Base-by-base conservation (phyloP, 169 alveolate genomes). In the Babesia sp. region DNA sequence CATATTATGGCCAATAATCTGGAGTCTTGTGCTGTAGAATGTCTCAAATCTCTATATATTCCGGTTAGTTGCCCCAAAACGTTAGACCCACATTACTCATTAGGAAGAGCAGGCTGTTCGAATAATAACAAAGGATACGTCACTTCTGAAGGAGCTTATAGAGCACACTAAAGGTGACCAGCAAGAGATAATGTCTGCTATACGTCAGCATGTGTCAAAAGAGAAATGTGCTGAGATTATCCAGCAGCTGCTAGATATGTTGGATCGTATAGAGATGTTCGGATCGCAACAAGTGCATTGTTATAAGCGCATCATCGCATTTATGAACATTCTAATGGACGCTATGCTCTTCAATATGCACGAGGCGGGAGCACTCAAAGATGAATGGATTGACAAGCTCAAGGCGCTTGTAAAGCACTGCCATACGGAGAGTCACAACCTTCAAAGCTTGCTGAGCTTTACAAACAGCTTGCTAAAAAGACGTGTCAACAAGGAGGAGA, bases 381-480 rank as follows among this genome's bases (percentile, higher is more conserved):
- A 68, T 29, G 72, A 69, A 39, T 61, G 75, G 81, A 34, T 77
- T 20, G 73, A 67, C 34, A n/a, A 57, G 34, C 68, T 77, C 5
- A 53, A 77, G 70, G 33, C 24, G 16, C 72, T 77, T 33, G 82
- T 67, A 33, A 29, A 67, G 53, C 68, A 56, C 69, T 77, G 86
- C 58, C 36, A 36, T 3, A 55, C 61, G 36, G 86, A 77, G 24
- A 58, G 58, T 42, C 42, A 61, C 72, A 68, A 77, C 58, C 75
- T 77, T 20, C 82, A 67, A 56, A 77, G 86, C 81, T 66, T 77
- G 39, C 54, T 77, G 51, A 77, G 86, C 75, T 77, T 67, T 59
- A 77, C 86, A 37, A 69, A 34, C 46, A 69, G 78, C 46, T 68
- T 77, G 41, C 66, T 77, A 5, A 61, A 70, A 61, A 5, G 50